These are phyloP conservation scores for Cadophora malorum DNA, from an alignment of 2,329 filamentous ascomycete genomes.

Conservation along the genomic window DNA sequence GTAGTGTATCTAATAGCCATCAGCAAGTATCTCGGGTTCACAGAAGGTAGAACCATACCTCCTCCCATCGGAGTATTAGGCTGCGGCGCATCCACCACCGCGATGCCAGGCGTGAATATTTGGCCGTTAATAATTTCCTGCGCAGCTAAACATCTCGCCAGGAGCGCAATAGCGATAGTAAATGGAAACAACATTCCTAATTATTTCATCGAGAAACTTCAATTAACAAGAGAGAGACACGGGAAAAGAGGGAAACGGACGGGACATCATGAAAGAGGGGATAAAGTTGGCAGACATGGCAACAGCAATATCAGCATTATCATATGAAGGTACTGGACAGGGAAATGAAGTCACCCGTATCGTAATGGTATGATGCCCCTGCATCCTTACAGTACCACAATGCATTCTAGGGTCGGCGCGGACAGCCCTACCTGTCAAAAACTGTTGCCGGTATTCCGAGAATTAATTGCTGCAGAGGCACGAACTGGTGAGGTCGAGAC, in stretches of 20 bases:
- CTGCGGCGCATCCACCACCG: conserved; percentile 69
- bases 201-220: conserved; percentile 27
- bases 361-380: conserved; percentile 27
- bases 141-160: conserved; percentile 33
- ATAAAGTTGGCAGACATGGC: conserved; percentile 27
- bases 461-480: conserved; percentile 13
- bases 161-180: conserved; percentile 29
- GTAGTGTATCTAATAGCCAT: conserved; percentile 53
- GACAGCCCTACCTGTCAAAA: not conserved
- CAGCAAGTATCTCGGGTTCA: conserved; percentile 16
- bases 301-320: conserved; percentile 32
- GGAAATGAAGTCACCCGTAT: conserved; percentile 29
- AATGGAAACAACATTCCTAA: conserved; percentile 30
- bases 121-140: conserved; percentile 70
- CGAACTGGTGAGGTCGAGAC: conserved; percentile 22
- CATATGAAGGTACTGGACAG: conserved; percentile 26
- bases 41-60: conserved; percentile 51
- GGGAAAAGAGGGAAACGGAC: conserved; percentile 29
- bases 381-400: conserved; percentile 7
- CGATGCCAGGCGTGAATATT: conserved; percentile 73
- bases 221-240: conserved; percentile 16
- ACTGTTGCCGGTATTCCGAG: conserved; percentile 13
- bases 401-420: conserved; percentile 23
- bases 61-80: conserved; percentile 69
- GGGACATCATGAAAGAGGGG: conserved; percentile 27